phyloP scores from a whole-genome alignment of 2,329 filamentous ascomycete species.

The Coniochaeta sp. region DNA sequence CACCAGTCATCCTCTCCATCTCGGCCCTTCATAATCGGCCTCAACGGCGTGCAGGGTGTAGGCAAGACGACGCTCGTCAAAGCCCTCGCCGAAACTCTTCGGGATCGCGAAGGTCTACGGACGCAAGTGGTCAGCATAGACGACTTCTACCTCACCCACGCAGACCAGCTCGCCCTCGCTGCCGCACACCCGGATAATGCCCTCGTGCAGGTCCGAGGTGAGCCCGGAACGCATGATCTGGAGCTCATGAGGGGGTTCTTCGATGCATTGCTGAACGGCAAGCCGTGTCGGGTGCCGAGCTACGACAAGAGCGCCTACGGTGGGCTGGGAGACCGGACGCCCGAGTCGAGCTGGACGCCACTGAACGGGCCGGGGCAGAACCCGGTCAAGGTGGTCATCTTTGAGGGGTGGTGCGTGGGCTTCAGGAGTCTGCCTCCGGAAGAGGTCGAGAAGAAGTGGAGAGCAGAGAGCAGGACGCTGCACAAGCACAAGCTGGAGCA shows the following conservation, averaged over 20 bases:
- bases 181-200: conserved; percentile 60
- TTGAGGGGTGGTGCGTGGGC: conserved; percentile 89
- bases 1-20: conserved; percentile 20
- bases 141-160: conserved; percentile 77
- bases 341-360: conserved; percentile 51
- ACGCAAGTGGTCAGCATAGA: conserved; percentile 76
- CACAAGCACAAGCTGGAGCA: conserved; percentile 39
- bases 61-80: conserved; percentile 86
- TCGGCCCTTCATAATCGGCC: conserved; percentile 68
- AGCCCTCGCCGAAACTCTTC: conserved; percentile 54
- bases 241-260: conserved; percentile 57
- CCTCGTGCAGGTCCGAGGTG: conserved; percentile 72
- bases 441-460: conserved; percentile 44
- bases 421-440: conserved; percentile 56
- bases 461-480: conserved; percentile 36
- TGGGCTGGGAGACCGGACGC: conserved; percentile 69
- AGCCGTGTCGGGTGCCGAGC: conserved; percentile 52
- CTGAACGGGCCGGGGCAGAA: conserved; percentile 44
- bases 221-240: conserved; percentile 73
- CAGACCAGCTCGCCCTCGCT: conserved; percentile 59
- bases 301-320: conserved; percentile 79
- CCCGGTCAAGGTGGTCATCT: conserved; percentile 59
- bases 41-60: conserved; percentile 87
- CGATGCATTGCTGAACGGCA: conserved; percentile 40
- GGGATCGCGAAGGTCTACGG: conserved; percentile 45